Conservation (phyloP, 495 filamentous ascomycete species). For the Entonaema liquescens region DNA sequence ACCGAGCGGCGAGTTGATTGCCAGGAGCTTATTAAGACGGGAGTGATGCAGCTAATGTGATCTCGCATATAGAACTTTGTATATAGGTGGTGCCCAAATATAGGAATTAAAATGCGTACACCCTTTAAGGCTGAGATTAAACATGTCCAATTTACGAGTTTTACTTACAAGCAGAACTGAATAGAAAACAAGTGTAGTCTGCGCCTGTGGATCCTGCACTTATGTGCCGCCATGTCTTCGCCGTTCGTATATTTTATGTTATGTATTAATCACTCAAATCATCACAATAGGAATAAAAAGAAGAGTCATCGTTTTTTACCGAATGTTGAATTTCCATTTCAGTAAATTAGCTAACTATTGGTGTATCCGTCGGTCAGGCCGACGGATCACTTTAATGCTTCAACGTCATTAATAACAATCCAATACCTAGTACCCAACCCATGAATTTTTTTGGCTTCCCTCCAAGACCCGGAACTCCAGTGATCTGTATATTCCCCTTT, state of each 20-base stretch:
- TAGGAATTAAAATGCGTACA: conserved; percentile 2
- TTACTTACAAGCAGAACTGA: background rate
- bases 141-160: background rate
- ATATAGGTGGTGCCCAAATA: conserved; percentile 9
- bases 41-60: conserved; percentile 15
- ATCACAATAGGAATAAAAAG: background rate
- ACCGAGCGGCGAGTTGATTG: conserved; percentile 3
- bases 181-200: background rate
- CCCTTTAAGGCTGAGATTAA: background rate
- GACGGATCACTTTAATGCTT: conserved; percentile 11
- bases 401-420: conserved; percentile 1
- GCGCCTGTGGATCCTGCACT: conserved; percentile 4
- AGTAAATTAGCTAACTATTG: conserved; percentile 28
- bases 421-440: conserved; percentile 5
- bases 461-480: conserved; percentile 11
- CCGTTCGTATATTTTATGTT: background rate
- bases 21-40: conserved; percentile 4
- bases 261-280: conserved; percentile 2
- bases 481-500: conserved; percentile 18
- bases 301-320: conserved; percentile 21
- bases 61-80: conserved; percentile 20
- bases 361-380: conserved; percentile 12
- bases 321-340: conserved; percentile 29
- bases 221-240: conserved; percentile 17
- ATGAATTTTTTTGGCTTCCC: conserved; percentile 5